These are phyloP conservation scores for Penicillium sp. DNA, from an alignment of 2,329 filamentous ascomycete genomes.

Conservation along the genomic window DNA sequence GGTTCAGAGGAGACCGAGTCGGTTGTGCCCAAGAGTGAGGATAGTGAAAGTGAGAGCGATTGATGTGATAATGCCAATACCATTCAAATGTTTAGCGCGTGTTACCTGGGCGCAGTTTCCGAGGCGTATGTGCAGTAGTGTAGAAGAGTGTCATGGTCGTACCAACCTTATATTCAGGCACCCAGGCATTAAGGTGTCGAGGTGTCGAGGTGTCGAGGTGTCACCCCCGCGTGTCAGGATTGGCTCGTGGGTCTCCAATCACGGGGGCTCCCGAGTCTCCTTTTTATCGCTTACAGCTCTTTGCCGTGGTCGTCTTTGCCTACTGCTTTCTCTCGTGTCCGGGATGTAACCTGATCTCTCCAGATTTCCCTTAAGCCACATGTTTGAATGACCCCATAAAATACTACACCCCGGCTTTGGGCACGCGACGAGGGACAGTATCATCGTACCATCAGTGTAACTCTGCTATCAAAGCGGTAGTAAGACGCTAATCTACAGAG, in stretches of 20 bases:
- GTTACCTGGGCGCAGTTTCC: too few species aligned
- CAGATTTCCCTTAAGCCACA: neutral
- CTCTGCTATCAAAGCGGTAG: constrained; percentile 23
- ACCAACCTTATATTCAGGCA: neutral
- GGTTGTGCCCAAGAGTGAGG: too few species aligned
- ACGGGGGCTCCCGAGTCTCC: neutral
- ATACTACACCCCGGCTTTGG: constrained; percentile 4
- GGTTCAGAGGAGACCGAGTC: neutral
- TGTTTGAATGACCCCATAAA: neutral
- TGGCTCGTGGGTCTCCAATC: neutral
- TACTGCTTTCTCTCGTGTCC: neutral
- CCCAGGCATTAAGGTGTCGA: neutral
- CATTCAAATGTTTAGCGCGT: too few species aligned
- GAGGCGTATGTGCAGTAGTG: too few species aligned
- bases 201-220: neutral
- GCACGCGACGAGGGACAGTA: constrained; percentile 9
- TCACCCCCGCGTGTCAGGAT: neutral
- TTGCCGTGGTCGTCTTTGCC: neutral
- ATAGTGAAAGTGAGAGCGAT: neutral
- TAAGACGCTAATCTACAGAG: neutral
- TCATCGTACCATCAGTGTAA: constrained; percentile 18
- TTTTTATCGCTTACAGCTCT: too few species aligned
- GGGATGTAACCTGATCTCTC: neutral
- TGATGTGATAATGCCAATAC: neutral
- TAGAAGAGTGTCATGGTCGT: too few species aligned